phyloP scores from a whole-genome alignment of 2,329 filamentous ascomycete genomes.

The Cercospora beticola region DNA sequence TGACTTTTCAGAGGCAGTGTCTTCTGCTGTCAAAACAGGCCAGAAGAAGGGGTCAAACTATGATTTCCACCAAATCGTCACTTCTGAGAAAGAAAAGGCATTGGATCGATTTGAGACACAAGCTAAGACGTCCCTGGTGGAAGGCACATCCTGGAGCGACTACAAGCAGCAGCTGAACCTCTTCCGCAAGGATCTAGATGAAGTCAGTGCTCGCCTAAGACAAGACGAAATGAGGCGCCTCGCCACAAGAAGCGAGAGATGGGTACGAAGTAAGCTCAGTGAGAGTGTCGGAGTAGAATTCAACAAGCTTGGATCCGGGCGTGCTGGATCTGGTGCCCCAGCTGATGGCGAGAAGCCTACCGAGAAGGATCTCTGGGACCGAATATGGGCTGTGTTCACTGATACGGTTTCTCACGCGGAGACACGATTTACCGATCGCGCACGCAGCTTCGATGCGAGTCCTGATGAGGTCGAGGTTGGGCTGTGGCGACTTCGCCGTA shows the following conservation, averaged over 20 bases:
- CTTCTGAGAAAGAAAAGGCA: constrained; percentile 73
- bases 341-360: constrained; percentile 72
- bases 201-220: constrained; percentile 78
- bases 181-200: constrained; percentile 87
- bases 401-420: constrained; percentile 83
- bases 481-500: constrained; percentile 85
- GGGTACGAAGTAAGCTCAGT: constrained; percentile 82
- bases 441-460: constrained; percentile 90
- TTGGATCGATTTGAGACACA: constrained; percentile 73
- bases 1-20: constrained; percentile 83
- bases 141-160: constrained; percentile 82
- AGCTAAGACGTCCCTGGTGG: constrained; percentile 70
- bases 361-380: constrained; percentile 92
- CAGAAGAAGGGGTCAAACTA: constrained; percentile 90
- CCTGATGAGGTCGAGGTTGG: constrained; percentile 89
- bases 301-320: constrained; percentile 88
- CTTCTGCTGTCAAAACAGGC: constrained; percentile 80
- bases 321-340: constrained; percentile 77
- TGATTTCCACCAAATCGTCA: constrained; percentile 93
- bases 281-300: constrained; percentile 92
- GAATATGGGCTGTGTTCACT: constrained; percentile 85
- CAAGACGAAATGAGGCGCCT: constrained; percentile 95
- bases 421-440: constrained; percentile 78
- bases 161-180: constrained; percentile 76
- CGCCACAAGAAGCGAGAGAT: constrained; percentile 86